A percentile compares a stretch with the other conserved stretches of the same genome.
phyloP scores from a whole-genome alignment of 345 rosid species.

The Eucalyptus microcorys region DNA sequence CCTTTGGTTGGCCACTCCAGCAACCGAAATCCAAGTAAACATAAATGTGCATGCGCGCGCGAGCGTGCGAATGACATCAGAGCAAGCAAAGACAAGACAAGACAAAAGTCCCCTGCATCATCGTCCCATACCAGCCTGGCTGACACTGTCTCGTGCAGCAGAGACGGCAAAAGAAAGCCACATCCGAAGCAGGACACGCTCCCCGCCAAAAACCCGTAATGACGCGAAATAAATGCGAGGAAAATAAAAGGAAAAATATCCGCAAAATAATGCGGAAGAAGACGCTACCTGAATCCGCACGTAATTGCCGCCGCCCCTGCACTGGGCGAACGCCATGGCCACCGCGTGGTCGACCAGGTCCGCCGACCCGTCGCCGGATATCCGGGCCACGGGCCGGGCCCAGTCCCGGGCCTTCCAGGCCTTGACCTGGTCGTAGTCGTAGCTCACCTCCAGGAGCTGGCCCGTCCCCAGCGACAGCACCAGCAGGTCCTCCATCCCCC shows the following conservation, averaged over 20 bases:
- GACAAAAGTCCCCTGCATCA: conserved; percentile 1
- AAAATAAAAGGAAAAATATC: background rate
- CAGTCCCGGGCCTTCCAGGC: conserved; percentile 81
- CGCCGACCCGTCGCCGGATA: conserved; percentile 71
- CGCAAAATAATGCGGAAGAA: background rate
- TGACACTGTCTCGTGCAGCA: conserved; percentile 4
- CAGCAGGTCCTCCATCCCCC: conserved; percentile 90
- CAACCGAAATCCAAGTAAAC: background rate
- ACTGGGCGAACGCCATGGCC: conserved; percentile 87
- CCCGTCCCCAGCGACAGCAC: conserved; percentile 81
- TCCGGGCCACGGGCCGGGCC: conserved; percentile 85
- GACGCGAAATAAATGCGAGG: background rate
- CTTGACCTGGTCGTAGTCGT: conserved; percentile 60
- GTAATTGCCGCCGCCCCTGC: conserved; percentile 60
- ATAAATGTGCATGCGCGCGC: background rate
- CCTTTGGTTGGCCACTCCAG: background rate
- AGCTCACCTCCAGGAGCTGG: conserved; percentile 60
- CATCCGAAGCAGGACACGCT: background rate
- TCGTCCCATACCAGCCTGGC: conserved; percentile 33
- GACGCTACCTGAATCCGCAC: conserved; percentile 80
- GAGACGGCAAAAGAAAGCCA: background rate
- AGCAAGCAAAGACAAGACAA: background rate
- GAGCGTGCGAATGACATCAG: background rate
- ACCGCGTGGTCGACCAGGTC: conserved; percentile 93
- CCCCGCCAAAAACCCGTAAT: background rate